phyloP scores from a whole-genome alignment of 2,329 filamentous ascomycete genomes.

The Grosmannia clavigera region DNA sequence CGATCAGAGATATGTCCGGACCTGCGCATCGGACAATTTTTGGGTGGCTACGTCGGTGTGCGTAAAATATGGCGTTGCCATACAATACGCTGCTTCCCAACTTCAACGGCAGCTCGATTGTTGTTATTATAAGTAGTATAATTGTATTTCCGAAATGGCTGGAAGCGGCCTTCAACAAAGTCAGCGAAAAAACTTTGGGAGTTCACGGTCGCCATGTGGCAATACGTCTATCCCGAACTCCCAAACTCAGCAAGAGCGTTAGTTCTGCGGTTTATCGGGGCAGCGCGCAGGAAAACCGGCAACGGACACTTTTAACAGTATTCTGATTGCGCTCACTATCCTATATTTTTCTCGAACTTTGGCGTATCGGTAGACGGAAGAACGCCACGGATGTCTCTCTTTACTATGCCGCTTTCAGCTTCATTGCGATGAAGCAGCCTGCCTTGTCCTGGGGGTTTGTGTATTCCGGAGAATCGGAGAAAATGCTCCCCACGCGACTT shows the following conservation, averaged over 20 bases:
- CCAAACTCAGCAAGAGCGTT: not conserved
- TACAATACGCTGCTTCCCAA: not conserved
- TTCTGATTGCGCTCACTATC: not conserved
- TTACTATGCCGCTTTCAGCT: not conserved
- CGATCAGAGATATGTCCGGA: not conserved
- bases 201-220: no score
- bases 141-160: no score
- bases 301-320: not conserved
- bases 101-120: not conserved
- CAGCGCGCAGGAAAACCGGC: not conserved
- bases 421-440: not conserved
- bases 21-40: not conserved
- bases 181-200: no score
- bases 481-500: not conserved
- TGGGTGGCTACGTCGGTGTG: not conserved
- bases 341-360: not conserved
- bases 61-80: not conserved
- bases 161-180: no score
- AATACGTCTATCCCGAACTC: not conserved
- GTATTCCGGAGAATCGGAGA: not conserved
- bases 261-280: not conserved
- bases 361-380: not conserved
- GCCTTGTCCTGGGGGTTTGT: not conserved
- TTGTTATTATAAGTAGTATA: no score
- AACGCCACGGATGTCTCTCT: not conserved